Base-by-base conservation (phyloP, 371 early-diverging fungal species). In the Mortierella polycephala region DNA sequence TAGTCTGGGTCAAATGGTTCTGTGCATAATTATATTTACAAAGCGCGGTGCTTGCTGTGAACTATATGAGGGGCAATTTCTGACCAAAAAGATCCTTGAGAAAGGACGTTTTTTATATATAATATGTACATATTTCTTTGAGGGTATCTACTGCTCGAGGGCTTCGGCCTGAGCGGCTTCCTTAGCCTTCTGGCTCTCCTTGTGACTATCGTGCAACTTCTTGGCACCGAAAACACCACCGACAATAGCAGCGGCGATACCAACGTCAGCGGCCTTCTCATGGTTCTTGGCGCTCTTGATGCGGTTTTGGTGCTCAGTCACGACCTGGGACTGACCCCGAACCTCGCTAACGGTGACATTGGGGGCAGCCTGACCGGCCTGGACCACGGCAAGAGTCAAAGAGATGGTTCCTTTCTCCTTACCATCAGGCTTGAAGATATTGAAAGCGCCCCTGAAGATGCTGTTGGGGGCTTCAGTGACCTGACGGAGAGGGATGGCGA, bases 401-500 rank as follows among this genome's bases (percentile, higher is more conserved):
- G 83, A 64, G 59, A 89, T 42, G 18, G 73, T 71, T 74, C 89
- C 89, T 56, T 83, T 83, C 21, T 62, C 57, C 69, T 87, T 75
- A 67, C 85, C 84, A 41, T 84, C 79, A 69, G 69, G 47, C 21
- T 66, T 75, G 65, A 60, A 86, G 63, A 88, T 71, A 7, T 81
- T 71, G 69, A 86, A 88, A 53, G 64, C 46, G 64, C 82, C 87
- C 53, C 80, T 80, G 59, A 86, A 52, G 59, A 71, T 42, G 13
- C 79, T 80, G 52, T 81, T 81, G 20, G 67, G 82, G 42, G 85
- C 82, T 23, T 82, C 66, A 57, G 76, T 71, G 50, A 87, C 77
- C 73, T 85, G 88, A 60, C 74, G 70, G 51, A 89, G 71, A 39
- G 87, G 87, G 42, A 89, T 87, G 53, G 87, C 85, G 56, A 83